Evolutionary conservation across 371 early-diverging fungal genomes (phyloP).

Genomic region (Apophysomyces trapeziformis): DNA sequence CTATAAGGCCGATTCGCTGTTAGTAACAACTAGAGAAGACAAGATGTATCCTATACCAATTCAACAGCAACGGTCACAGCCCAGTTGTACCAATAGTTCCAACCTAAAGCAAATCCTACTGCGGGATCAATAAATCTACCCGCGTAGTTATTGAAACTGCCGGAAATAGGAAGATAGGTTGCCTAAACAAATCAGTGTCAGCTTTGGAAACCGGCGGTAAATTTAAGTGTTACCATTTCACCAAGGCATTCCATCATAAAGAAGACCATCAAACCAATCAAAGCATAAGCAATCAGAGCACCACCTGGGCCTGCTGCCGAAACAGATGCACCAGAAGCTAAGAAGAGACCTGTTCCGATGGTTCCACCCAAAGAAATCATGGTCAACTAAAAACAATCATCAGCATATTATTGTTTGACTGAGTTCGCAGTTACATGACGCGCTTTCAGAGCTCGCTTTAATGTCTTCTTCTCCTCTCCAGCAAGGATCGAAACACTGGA

Average conservation of each 20-base stretch:
- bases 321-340: constrained; percentile 82
- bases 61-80: constrained; percentile 83
- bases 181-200: constrained; percentile 21
- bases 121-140: constrained; percentile 85
- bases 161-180: constrained; percentile 83
- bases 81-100: constrained; percentile 84
- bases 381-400: constrained; percentile 42
- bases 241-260: constrained; percentile 84
- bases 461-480: constrained; percentile 17
- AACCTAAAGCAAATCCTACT: constrained; percentile 85
- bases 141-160: constrained; percentile 86
- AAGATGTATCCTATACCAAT: constrained; percentile 24
- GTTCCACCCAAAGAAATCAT: constrained; percentile 87
- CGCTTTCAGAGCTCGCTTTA: constrained; percentile 64
- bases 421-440: constrained; percentile 48
- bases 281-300: constrained; percentile 72
- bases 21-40: not conserved
- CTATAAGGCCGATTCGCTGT: not conserved
- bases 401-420: not conserved
- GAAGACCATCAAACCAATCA: constrained; percentile 82
- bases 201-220: not conserved
- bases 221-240: constrained; percentile 69
- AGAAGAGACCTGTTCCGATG: constrained; percentile 85
- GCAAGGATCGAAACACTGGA: not conserved
- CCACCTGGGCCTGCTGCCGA: constrained; percentile 85